Evolutionary conservation across 306 rosid species (phyloP).

Genomic region (Gastrolobium villosum): DNA sequence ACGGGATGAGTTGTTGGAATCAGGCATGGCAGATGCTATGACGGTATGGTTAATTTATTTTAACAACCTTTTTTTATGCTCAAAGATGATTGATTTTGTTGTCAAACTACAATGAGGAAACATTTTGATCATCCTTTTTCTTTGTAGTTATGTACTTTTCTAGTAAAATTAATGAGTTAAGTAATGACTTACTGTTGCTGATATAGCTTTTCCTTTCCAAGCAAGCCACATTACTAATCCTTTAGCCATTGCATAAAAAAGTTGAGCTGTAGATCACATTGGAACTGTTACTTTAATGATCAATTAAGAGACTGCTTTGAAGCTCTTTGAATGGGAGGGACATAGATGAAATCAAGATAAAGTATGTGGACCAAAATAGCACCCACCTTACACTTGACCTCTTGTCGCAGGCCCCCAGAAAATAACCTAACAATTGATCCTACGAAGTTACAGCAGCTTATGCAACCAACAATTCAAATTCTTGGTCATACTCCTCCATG

Average conservation of each 20-base stretch:
- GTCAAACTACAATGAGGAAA: slow-evolving; percentile 27
- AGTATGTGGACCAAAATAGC: slow-evolving; percentile 4
- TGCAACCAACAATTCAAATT: too few relatives aligned
- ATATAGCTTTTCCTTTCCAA: slow-evolving; percentile 13
- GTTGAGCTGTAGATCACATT: background rate
- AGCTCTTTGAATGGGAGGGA: slow-evolving; percentile 12
- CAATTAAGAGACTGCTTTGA: background rate
- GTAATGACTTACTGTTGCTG: slow-evolving; percentile 19
- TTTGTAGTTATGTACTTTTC: slow-evolving; percentile 9
- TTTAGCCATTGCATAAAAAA: slow-evolving; percentile 1
- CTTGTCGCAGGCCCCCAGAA: too few relatives aligned
- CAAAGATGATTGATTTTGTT: slow-evolving; percentile 28
- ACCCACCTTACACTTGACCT: background rate
- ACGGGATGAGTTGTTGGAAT: slow-evolving; percentile 91
- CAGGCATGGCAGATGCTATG: slow-evolving; percentile 95
- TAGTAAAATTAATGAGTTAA: background rate
- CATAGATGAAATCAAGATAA: slow-evolving; percentile 3
- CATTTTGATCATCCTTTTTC: slow-evolving; percentile 1
- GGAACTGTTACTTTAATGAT: background rate
- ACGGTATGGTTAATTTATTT: slow-evolving; percentile 65
- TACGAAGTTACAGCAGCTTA: too few relatives aligned
- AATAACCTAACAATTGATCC: too few relatives aligned
- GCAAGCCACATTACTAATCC: slow-evolving; percentile 5
- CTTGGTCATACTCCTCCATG: too few relatives aligned
- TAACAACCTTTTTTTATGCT: slow-evolving; percentile 27